phyloP scores from a whole-genome alignment of 1,284 basidiomycete species.

The Retiboletus fuscus region DNA sequence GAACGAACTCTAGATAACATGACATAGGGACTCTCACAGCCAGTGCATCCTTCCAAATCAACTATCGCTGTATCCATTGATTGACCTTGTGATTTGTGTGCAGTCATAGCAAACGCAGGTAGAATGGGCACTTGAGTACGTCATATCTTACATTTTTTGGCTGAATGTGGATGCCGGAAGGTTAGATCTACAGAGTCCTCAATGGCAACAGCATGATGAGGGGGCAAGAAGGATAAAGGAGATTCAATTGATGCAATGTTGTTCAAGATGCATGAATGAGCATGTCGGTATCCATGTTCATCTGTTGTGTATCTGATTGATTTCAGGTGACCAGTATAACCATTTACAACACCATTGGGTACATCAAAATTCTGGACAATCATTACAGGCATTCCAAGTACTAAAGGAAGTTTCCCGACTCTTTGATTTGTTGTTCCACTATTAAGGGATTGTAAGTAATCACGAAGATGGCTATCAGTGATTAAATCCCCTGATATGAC shows the following conservation, averaged over 20 bases:
- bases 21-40: neutral
- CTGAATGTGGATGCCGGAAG: neutral
- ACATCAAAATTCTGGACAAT: neutral
- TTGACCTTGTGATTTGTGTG: neutral
- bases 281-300: no score
- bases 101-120: neutral
- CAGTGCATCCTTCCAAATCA: neutral
- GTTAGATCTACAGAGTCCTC: neutral
- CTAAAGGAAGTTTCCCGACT: neutral
- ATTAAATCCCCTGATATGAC: neutral
- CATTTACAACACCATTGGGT: no score
- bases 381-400: neutral
- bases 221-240: no score
- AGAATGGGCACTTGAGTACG: neutral
- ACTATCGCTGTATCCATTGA: neutral
- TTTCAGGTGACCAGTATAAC: no score
- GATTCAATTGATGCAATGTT: no score
- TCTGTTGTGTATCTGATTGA: no score
- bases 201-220: neutral
- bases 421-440: neutral
- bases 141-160: neutral
- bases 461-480: neutral
- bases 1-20: neutral
- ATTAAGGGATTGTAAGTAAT: neutral
- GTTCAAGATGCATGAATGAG: no score